Conservation (phyloP, 768 basidiomycete species). For the Mycena belliarum region DNA sequence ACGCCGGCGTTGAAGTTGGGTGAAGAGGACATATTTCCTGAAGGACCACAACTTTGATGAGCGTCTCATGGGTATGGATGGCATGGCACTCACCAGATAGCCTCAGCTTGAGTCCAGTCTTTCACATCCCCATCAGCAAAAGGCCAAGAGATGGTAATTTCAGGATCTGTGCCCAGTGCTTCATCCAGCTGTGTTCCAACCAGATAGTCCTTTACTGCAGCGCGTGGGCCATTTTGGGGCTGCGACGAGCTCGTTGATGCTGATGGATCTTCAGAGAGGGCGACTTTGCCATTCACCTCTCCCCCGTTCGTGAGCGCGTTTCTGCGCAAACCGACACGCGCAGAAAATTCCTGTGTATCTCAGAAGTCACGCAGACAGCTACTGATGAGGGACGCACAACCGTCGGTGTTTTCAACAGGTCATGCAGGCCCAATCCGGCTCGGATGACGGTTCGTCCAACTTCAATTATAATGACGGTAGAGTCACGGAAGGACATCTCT, state of each 20-base stretch:
- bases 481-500: slow-evolving; percentile 74
- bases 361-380: neutral
- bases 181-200: slow-evolving; percentile 83
- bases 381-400: slow-evolving; percentile 52
- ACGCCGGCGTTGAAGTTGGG: slow-evolving; percentile 70
- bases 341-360: slow-evolving; percentile 64
- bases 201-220: slow-evolving; percentile 74
- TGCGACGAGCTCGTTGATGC: slow-evolving; percentile 51
- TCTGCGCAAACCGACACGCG: slow-evolving; percentile 76
- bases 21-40: slow-evolving; percentile 88
- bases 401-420: slow-evolving; percentile 74
- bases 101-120: slow-evolving; percentile 87
- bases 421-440: slow-evolving; percentile 78
- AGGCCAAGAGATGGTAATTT: slow-evolving; percentile 79
- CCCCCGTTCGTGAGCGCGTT: slow-evolving; percentile 34
- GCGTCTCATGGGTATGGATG: slow-evolving; percentile 9
- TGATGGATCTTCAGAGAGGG: slow-evolving; percentile 24
- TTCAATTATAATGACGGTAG: slow-evolving; percentile 80
- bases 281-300: slow-evolving; percentile 16
- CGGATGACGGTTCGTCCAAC: slow-evolving; percentile 68
- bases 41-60: neutral
- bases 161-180: slow-evolving; percentile 71
- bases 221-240: slow-evolving; percentile 42
- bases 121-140: slow-evolving; percentile 71
- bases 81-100: slow-evolving; percentile 69